These are phyloP conservation scores for Trichoderma sp. DNA, from an alignment of 2,329 filamentous ascomycete genomes.

Conservation along the genomic window DNA sequence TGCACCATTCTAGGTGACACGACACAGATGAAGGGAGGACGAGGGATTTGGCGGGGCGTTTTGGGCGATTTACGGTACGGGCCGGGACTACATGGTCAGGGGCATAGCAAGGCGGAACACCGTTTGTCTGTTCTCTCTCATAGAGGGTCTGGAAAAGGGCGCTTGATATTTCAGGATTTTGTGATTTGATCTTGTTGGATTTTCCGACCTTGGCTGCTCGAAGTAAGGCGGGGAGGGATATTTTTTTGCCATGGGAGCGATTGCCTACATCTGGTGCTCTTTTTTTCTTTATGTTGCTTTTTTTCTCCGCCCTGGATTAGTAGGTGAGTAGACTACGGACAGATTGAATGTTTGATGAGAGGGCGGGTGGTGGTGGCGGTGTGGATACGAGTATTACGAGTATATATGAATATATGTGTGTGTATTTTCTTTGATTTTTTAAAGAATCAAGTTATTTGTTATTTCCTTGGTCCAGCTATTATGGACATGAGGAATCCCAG, in stretches of 20 bases:
- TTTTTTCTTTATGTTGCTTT: not conserved
- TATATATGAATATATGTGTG: not conserved
- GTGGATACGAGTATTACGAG: not conserved
- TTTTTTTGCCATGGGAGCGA: not conserved
- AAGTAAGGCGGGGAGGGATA: not conserved
- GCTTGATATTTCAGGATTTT: constrained; percentile 4
- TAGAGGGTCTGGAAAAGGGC: constrained; percentile 5
- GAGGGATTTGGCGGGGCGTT: constrained; percentile 6
- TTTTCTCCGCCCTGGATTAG: not conserved
- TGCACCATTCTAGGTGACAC: not conserved
- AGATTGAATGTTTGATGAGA: constrained; percentile 5
- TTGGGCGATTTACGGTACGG: constrained; percentile 9
- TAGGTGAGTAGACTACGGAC: constrained; percentile 5
- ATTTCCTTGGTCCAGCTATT: not conserved
- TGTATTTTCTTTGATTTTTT: not conserved
- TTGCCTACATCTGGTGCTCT: not conserved
- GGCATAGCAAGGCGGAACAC: constrained; percentile 12
- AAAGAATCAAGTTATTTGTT: not conserved
- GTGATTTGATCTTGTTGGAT: not conserved
- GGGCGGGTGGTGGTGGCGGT: not conserved
- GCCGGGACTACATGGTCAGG: constrained; percentile 3
- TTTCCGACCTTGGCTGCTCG: not conserved
- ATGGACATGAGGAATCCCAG: not conserved
- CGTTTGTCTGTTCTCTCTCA: constrained; percentile 6
- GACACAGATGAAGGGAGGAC: not conserved